Evolutionary conservation across 768 basidiomycete genomes (phyloP), one percentile per base, ranked within the genome.

Genomic region (Suillus clintonianus): DNA sequence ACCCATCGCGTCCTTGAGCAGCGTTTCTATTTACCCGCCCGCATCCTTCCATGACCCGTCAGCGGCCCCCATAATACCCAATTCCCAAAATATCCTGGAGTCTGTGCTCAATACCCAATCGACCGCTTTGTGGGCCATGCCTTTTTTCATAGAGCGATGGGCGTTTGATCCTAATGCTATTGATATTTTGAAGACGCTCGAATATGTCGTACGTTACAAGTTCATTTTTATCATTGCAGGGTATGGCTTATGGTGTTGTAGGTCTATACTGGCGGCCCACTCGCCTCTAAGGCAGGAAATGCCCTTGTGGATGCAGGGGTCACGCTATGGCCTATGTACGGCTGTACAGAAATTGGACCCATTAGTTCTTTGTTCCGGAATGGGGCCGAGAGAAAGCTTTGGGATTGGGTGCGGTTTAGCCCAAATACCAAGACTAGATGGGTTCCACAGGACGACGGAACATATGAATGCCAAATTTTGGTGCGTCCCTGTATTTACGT

Each of bases 81-180:
- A 79, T 5, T 71, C 80, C 2, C 74, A 79, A 2, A 81, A 78
- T 61, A 74, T 82, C 42, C 62, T 83, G 4, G 75, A 79, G 5
- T 75, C 77, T 47, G 67, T 76, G 10, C 65, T 66, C 17, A 61
- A 70, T 32, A 75, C 72, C 0, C 65, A 74, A n/a, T 75, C 69
- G n/a, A 72, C 74, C 22, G 61, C 63, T 1, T 59, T 83, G 1
- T 66, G 79, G 34, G 75, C 70, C 0, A 76, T 82, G 22, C 81
- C 83, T 0, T 51, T 77, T 0, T 69, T 84, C 11, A 59, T 84
- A 3, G 75, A 83, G 47, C 67, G 71, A 27, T 81, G 81, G 78
- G 72, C 66, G 1, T 42, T 54, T 1, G 75, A 74, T 1, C 51
- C 70, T 0, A 71, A 70, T 3, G 67, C 71, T 1, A 34, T 78